phyloP scores from a whole-genome alignment of 768 basidiomycete species.

The Termitomyces heimii region DNA sequence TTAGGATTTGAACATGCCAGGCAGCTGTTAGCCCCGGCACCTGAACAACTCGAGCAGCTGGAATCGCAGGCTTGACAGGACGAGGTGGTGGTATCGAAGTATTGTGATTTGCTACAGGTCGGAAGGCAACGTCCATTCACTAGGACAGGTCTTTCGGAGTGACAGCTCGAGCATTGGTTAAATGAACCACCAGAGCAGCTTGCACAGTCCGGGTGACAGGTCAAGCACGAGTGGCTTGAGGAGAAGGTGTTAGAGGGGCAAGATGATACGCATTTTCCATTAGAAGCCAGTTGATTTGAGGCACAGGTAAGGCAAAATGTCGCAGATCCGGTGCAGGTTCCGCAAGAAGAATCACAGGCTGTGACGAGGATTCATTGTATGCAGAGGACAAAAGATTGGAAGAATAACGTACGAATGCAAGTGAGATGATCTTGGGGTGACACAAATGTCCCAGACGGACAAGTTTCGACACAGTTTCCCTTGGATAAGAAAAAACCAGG shows the following conservation, averaged over 20 bases:
- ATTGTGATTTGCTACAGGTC: conserved; percentile 65
- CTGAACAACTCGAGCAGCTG: conserved; percentile 60
- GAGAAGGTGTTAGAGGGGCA: conserved; percentile 71
- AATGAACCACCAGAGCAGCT: conserved; percentile 69
- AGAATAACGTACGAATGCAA: conserved; percentile 54
- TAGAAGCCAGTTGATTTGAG: conserved; percentile 58
- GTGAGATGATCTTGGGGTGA: conserved; percentile 67
- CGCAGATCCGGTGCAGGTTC: conserved; percentile 60
- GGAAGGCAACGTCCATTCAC: conserved; percentile 70
- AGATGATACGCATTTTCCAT: conserved; percentile 64
- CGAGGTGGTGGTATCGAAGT: conserved; percentile 57
- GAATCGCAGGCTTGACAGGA: conserved; percentile 65
- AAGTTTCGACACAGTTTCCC: conserved; percentile 63
- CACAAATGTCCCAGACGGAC: conserved; percentile 70
- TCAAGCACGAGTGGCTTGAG: conserved; percentile 56
- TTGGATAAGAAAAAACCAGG: conserved; percentile 69
- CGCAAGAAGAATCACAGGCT: conserved; percentile 53
- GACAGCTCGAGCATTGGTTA: conserved; percentile 68
- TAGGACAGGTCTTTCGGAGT: conserved; percentile 62
- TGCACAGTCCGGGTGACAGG: conserved; percentile 80
- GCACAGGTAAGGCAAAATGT: conserved; percentile 71
- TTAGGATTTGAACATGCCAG: conserved; percentile 48
- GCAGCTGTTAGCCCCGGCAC: conserved; percentile 46
- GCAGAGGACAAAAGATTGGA: background rate
- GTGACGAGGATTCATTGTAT: background rate